Evolutionary conservation across 2,329 filamentous ascomycete species (phyloP).

Genomic region (Botrytis tulipae): DNA sequence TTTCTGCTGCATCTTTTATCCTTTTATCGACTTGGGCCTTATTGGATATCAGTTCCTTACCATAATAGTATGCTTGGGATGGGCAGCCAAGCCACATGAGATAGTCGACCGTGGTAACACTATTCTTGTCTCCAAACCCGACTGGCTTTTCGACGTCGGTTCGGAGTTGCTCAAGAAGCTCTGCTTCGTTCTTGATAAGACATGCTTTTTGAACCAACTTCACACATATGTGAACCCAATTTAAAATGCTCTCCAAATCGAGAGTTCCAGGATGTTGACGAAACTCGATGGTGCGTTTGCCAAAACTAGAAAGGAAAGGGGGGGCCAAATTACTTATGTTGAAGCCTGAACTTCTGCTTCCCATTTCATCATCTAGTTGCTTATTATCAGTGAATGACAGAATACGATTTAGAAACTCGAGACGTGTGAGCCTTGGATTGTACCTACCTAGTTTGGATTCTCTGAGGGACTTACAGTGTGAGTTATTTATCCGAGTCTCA

Average conservation of each 20-base stretch:
- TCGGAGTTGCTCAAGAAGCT: neutral
- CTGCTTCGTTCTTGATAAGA: neutral
- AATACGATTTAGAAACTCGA: neutral
- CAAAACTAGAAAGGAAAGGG: neutral
- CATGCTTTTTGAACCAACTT: slow-evolving; percentile 23
- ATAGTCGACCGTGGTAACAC: neutral
- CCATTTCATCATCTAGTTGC: neutral
- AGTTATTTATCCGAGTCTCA: neutral
- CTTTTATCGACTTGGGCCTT: neutral
- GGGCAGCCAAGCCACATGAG: slow-evolving; percentile 11
- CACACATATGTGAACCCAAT: slow-evolving; percentile 26
- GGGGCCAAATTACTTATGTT: neutral
- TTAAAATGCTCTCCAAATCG: slow-evolving; percentile 22
- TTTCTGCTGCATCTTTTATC: neutral
- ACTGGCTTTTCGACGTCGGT: neutral
- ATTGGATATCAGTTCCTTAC: neutral
- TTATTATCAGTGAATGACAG: neutral
- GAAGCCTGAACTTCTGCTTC: neutral
- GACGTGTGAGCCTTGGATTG: neutral
- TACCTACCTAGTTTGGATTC: neutral
- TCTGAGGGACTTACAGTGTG: neutral
- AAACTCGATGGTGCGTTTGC: slow-evolving; percentile 32
- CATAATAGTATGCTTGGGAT: slow-evolving; percentile 8
- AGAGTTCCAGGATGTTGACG: slow-evolving; percentile 31
- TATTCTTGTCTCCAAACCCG: neutral